Evolutionary conservation across 2,329 filamentous ascomycete species (phyloP).

Genomic region (Ampelomyces quisqualis): DNA sequence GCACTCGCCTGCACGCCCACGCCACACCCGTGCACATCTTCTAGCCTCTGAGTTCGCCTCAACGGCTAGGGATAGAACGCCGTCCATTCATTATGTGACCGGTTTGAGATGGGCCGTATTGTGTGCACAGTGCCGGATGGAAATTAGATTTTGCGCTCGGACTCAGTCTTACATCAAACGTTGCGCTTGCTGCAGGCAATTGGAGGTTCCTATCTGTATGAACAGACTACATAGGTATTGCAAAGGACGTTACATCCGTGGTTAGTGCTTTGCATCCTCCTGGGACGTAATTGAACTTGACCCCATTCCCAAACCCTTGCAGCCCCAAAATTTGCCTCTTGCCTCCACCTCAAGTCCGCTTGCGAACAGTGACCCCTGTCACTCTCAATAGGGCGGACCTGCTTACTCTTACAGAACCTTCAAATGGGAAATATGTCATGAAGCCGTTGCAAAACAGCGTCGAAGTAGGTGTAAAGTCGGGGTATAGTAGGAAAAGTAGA

Average conservation of each 20-base stretch:
- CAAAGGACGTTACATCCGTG: conserved; percentile 7
- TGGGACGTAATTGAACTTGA: conserved; percentile 6
- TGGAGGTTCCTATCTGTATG: conserved; percentile 1
- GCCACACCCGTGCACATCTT: conserved; percentile 6
- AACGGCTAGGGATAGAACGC: neutral
- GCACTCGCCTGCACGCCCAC: conserved; percentile 1
- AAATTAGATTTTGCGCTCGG: neutral
- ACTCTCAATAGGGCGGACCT: conserved; percentile 9
- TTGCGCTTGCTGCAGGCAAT: conserved; percentile 1
- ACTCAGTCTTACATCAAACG: neutral
- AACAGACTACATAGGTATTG: conserved; percentile 1
- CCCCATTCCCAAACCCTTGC: neutral
- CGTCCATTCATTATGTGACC: too few species aligned
- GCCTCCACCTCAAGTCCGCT: conserved; percentile 8
- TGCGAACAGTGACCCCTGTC: conserved; percentile 7
- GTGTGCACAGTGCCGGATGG: too few species aligned
- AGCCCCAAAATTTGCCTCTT: neutral
- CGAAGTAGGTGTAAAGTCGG: conserved; percentile 24
- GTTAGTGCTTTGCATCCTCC: conserved; percentile 4
- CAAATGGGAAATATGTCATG: conserved; percentile 18
- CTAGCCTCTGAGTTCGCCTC: neutral
- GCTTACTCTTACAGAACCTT: conserved; percentile 10
- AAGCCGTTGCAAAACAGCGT: conserved; percentile 23
- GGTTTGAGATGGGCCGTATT: too few species aligned
- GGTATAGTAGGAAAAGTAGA: conserved; percentile 32